Evolutionary conservation across 345 rosid genomes (phyloP).

Genomic region (Diplotaxis tenuifolia): DNA sequence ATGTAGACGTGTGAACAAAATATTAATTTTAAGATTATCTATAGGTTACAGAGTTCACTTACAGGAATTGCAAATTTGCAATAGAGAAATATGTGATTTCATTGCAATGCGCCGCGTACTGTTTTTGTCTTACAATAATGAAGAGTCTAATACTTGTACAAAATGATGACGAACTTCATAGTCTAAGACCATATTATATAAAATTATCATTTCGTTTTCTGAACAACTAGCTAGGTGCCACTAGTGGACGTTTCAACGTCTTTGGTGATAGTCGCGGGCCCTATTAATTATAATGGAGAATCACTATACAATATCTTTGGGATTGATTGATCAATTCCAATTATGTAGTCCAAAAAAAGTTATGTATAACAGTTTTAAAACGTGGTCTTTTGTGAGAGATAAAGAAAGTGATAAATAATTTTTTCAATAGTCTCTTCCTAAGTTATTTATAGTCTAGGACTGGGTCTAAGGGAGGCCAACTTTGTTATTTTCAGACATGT

Average conservation of each 20-base stretch:
- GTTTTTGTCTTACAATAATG: background rate
- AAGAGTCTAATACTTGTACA: background rate
- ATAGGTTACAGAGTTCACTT: background rate
- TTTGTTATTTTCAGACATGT: constrained; percentile 22
- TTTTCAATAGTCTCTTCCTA: no score
- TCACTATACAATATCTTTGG: constrained; percentile 24
- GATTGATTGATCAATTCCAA: constrained; percentile 17
- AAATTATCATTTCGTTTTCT: constrained; percentile 10
- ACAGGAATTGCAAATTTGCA: background rate
- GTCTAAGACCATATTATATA: constrained; percentile 28
- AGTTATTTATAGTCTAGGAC: no score
- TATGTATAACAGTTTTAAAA: no score
- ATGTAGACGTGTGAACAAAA: background rate
- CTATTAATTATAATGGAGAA: constrained; percentile 22
- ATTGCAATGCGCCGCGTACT: background rate
- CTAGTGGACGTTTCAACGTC: constrained; percentile 40
- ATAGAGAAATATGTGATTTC: background rate
- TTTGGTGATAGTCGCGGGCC: constrained; percentile 24
- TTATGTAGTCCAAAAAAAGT: background rate
- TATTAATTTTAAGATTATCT: background rate
- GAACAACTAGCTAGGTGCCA: constrained; percentile 28
- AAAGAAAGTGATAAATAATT: no score
- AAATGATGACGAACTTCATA: constrained; percentile 21
- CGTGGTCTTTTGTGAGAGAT: no score
- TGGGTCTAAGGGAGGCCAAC: background rate